phyloP scores from a whole-genome alignment of 257 asterid genomes.

The Solanum medicagineum region DNA sequence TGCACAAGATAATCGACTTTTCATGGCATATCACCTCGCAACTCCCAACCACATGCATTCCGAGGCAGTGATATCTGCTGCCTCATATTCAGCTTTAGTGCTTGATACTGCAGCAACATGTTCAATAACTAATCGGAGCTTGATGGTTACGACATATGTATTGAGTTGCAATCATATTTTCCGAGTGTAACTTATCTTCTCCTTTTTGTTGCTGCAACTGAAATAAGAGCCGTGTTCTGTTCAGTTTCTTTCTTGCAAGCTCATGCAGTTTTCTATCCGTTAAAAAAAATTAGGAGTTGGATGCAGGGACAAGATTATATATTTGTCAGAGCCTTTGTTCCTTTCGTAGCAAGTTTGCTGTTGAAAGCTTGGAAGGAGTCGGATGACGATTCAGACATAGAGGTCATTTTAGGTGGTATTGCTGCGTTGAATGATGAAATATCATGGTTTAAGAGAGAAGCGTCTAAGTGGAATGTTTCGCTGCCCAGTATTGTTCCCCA shows the following conservation, averaged over 20 bases:
- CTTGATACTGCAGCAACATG: not conserved
- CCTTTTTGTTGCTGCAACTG: not conserved
- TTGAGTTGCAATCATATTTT: not conserved
- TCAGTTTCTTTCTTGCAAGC: not conserved
- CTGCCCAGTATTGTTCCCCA: conserved; percentile 40
- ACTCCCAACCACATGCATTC: not conserved
- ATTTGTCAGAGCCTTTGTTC: conserved; percentile 66
- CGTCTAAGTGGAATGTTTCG: conserved; percentile 59
- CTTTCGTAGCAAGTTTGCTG: conserved; percentile 50
- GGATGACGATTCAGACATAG: conserved; percentile 40
- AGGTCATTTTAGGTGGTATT: conserved; percentile 49
- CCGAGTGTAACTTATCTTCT: not conserved
- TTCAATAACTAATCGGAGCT: not conserved
- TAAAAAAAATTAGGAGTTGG: not conserved
- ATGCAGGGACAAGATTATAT: conserved; percentile 79
- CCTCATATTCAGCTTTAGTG: not conserved
- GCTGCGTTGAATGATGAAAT: conserved; percentile 69
- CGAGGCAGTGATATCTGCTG: not conserved
- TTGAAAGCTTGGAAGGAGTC: conserved; percentile 68
- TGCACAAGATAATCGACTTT: not conserved
- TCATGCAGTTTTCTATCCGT: not conserved
- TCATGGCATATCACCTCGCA: not conserved
- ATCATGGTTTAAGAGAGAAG: conserved; percentile 74
- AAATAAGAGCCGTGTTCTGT: not conserved
- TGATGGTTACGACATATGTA: not conserved